Evolutionary conservation across 371 early-diverging fungal genomes (phyloP).

Genomic region (Mucor lusitanicus): DNA sequence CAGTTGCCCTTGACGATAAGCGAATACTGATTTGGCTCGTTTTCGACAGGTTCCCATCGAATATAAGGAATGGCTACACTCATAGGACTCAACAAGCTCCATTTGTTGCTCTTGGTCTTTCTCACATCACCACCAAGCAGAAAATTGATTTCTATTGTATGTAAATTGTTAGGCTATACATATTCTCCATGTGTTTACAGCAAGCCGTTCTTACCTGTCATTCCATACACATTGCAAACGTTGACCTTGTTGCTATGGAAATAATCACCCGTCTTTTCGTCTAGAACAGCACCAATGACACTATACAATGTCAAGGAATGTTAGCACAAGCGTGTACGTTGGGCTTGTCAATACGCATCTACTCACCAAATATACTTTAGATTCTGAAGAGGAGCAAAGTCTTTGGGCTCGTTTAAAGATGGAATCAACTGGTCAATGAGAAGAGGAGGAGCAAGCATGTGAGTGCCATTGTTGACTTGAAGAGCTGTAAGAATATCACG

Average conservation of each 20-base stretch:
- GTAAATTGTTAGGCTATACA: no score
- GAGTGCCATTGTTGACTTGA: background rate
- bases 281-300: constrained; percentile 83
- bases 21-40: constrained; percentile 11
- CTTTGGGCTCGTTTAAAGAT: constrained; percentile 7
- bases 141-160: no score
- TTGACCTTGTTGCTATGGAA: constrained; percentile 5
- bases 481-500: constrained; percentile 3
- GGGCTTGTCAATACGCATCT: no score
- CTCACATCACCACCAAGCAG: no score
- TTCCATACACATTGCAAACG: constrained; percentile 13
- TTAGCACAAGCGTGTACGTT: no score
- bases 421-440: constrained; percentile 15
- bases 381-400: background rate
- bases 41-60: background rate
- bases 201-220: background rate
- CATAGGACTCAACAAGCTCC: constrained; percentile 2
- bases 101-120: no score
- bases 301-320: constrained; percentile 35
- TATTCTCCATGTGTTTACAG: no score
- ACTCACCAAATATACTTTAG: no score
- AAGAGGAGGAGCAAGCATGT: constrained; percentile 8
- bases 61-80: background rate
- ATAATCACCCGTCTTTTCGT: constrained; percentile 14
- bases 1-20: constrained; percentile 3